Conservation (phyloP, 2,329 filamentous ascomycete species). For the Fusarium aywerte region DNA sequence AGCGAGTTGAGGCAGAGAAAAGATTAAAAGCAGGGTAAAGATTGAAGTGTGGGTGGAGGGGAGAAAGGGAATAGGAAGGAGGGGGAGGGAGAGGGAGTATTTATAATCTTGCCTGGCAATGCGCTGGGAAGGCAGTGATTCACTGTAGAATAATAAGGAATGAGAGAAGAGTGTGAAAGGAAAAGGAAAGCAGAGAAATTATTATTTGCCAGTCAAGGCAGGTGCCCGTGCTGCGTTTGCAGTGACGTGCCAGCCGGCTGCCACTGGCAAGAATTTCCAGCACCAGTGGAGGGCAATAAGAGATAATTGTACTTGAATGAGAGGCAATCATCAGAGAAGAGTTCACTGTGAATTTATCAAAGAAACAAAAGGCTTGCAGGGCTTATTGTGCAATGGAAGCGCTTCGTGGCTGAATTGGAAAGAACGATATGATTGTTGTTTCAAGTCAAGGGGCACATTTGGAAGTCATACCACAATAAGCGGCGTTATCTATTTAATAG, state of each 20-base stretch:
- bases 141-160: not conserved
- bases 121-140: conserved; percentile 13
- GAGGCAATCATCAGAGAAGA: not conserved
- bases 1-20: not conserved
- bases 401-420: not conserved
- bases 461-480: not conserved
- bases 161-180: not conserved
- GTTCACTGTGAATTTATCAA: not conserved
- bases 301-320: not conserved
- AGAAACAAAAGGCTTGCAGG: not conserved
- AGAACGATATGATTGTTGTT: not conserved
- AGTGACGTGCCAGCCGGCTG: conserved; percentile 2
- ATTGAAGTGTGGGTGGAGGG: conserved; percentile 1
- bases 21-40: not conserved
- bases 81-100: not conserved
- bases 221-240: conserved; percentile 13
- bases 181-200: not conserved
- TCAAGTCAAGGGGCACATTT: not conserved
- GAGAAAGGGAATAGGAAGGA: conserved; percentile 3
- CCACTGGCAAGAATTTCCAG: conserved; percentile 7
- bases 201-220: conserved; percentile 11
- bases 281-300: not conserved
- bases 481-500: not conserved
- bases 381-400: not conserved
- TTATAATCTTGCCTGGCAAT: conserved; percentile 12